Evolutionary conservation across 805 yeast genomes (phyloP).

Genomic region (Saccharomycopsis guyanensis): DNA sequence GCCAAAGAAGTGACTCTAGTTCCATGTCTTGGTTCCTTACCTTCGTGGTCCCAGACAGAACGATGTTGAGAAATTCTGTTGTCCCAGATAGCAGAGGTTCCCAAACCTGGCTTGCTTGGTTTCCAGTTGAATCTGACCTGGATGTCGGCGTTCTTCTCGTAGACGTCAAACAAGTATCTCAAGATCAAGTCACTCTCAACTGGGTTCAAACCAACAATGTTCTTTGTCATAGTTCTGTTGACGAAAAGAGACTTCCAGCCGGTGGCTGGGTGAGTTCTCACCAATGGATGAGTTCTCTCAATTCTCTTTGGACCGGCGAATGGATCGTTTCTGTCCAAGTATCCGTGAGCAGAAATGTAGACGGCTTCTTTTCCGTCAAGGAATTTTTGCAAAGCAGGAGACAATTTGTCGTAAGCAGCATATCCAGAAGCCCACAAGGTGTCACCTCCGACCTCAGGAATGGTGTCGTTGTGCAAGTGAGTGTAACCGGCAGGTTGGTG

Average conservation of each 20-base stretch:
- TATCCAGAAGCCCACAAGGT: slow-evolving; percentile 47
- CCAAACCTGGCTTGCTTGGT: slow-evolving; percentile 33
- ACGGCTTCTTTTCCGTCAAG: slow-evolving; percentile 38
- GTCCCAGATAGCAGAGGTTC: slow-evolving; percentile 54
- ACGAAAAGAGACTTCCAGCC: slow-evolving; percentile 54
- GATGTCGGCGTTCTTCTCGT: slow-evolving; percentile 44
- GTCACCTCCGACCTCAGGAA: slow-evolving; percentile 46
- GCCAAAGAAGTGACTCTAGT: slow-evolving; percentile 48
- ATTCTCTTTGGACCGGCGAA: slow-evolving; percentile 39
- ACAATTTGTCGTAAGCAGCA: slow-evolving; percentile 45
- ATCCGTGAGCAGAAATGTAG: slow-evolving; percentile 35
- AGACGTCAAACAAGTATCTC: slow-evolving; percentile 37
- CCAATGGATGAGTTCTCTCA: slow-evolving; percentile 51
- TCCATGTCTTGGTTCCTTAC: slow-evolving; percentile 38
- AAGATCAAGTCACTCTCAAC: slow-evolving; percentile 44
- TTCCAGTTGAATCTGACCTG: slow-evolving; percentile 49
- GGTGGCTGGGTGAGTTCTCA: slow-evolving; percentile 59
- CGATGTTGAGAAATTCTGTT: slow-evolving; percentile 47
- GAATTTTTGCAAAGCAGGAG: slow-evolving; percentile 40
- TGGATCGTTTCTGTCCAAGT: slow-evolving; percentile 38
- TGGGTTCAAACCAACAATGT: slow-evolving; percentile 45
- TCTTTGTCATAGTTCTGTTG: slow-evolving; percentile 42
- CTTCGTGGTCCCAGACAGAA: slow-evolving; percentile 46
- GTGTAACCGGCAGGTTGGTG: slow-evolving; percentile 50
- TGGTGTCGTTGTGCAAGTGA: slow-evolving; percentile 43